Evolutionary conservation across 2,329 filamentous ascomycete genomes (phyloP).

Genomic region (Teratosphaeria gauchensis): DNA sequence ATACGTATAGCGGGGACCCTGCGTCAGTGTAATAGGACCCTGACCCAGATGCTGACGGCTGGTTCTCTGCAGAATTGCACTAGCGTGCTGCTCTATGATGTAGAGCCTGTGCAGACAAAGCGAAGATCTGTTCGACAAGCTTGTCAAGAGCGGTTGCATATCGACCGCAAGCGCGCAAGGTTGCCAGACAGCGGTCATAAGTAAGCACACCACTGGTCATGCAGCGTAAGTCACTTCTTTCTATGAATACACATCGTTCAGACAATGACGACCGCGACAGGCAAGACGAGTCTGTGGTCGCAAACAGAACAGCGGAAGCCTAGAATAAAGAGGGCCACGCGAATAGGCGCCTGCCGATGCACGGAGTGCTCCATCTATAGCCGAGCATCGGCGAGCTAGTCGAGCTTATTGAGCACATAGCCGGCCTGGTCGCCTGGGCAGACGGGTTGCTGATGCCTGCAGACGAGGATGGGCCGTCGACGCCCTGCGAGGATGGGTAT

Average conservation of each 20-base stretch:
- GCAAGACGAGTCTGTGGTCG: neutral
- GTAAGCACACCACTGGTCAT: neutral
- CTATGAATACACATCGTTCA: neutral
- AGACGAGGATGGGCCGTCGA: neutral
- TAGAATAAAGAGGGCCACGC: neutral
- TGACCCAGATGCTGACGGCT: neutral
- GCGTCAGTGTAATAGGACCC: slow-evolving; percentile 1
- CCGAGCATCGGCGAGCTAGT: neutral
- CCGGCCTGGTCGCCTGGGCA: neutral
- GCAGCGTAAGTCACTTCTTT: neutral
- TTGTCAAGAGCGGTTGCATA: neutral
- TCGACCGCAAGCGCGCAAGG: too few species aligned
- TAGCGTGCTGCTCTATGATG: neutral
- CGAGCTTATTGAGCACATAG: neutral
- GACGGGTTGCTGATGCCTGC: neutral
- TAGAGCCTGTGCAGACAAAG: neutral
- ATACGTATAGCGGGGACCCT: slow-evolving; percentile 2
- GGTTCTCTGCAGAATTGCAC: neutral
- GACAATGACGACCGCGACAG: neutral
- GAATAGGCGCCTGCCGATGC: neutral
- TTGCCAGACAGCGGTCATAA: neutral
- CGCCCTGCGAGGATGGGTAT: neutral
- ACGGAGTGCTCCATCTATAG: neutral
- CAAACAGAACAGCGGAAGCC: neutral
- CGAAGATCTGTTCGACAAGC: neutral